Conservation (phyloP, 2,329 filamentous ascomycete genomes). For the Penicillium crustosum region DNA sequence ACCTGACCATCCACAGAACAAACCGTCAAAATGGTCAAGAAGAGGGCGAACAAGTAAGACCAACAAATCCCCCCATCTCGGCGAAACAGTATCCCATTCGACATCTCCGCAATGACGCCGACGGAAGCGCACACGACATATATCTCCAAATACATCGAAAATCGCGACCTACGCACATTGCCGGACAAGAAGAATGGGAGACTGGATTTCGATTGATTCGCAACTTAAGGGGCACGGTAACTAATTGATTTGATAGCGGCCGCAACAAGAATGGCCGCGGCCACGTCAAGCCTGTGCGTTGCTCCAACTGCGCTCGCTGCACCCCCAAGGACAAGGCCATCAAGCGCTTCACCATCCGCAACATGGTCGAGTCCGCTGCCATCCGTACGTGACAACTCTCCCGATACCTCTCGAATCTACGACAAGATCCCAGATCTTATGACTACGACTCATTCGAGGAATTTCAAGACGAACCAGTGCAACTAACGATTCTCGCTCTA, state of each 20-base stretch:
- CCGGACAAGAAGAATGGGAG: constrained; percentile 21
- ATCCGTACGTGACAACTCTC: constrained; percentile 74
- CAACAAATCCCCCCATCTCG: constrained; percentile 24
- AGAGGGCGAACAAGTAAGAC: constrained; percentile 70
- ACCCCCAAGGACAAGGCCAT: constrained; percentile 99
- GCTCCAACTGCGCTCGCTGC: constrained; percentile 84
- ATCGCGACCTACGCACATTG: constrained; percentile 21
- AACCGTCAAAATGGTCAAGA: constrained; percentile 71
- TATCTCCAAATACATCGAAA: constrained; percentile 6
- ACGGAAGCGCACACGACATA: constrained; percentile 15
- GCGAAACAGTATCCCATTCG: constrained; percentile 28
- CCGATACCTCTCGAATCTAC: constrained; percentile 8
- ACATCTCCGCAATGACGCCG: constrained; percentile 29
- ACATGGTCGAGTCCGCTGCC: constrained; percentile 99
- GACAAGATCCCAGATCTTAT: background rate
- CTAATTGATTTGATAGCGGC: constrained; percentile 61
- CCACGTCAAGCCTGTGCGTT: constrained; percentile 99
- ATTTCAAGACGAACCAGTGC: background rate
- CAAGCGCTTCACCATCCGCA: constrained; percentile 99
- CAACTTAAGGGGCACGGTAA: constrained; percentile 16
- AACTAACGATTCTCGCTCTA: constrained; percentile 15
- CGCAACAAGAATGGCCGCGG: constrained; percentile 99
- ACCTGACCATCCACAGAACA: constrained; percentile 40
- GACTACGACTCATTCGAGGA: background rate
- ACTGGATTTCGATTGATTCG: constrained; percentile 15